Percentiles rank a stretch among this genome's conserved stretches.
Evolutionary conservation across 1,284 basidiomycete species (phyloP).

Genomic region (Mycena sp.): DNA sequence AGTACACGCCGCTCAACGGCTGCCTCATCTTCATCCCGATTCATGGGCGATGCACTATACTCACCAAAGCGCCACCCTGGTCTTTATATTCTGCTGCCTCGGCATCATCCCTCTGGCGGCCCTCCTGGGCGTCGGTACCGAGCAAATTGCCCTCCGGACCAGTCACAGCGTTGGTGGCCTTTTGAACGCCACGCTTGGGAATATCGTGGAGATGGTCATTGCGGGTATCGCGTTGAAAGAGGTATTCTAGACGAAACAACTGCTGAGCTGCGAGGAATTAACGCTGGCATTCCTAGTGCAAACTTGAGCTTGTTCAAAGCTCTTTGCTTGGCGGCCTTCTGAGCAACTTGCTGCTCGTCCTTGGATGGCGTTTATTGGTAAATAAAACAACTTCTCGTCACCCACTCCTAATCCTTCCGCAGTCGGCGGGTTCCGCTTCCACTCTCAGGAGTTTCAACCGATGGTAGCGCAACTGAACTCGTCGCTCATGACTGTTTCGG

Average conservation of each 20-base stretch:
- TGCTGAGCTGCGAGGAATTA: too few species aligned
- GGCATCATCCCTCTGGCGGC: conserved; percentile 63
- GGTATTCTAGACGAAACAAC: too few species aligned
- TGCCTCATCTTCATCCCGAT: conserved; percentile 62
- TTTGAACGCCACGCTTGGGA: conserved; percentile 71
- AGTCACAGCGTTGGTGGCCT: conserved; percentile 68
- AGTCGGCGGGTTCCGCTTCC: conserved; percentile 68
- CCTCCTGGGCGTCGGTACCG: conserved; percentile 71
- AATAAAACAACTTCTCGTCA: conserved; percentile 2
- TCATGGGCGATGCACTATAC: conserved; percentile 67
- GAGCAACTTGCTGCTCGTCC: conserved; percentile 72
- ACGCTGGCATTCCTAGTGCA: too few species aligned
- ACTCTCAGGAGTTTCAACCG: conserved; percentile 69
- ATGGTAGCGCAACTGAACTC: conserved; percentile 74
- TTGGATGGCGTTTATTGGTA: conserved; percentile 69
- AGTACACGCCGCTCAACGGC: conserved; percentile 56
- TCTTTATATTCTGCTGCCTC: conserved; percentile 61
- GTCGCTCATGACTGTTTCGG: conserved; percentile 66
- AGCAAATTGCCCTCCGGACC: conserved; percentile 66
- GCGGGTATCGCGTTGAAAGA: conserved; percentile 52
- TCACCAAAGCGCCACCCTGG: conserved; percentile 58
- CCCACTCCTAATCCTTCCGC: not conserved
- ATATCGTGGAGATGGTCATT: conserved; percentile 63
- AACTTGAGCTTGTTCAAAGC: conserved; percentile 70
- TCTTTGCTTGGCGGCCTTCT: conserved; percentile 69